Evolutionary conservation across 2,329 filamentous ascomycete genomes (phyloP).

Genomic region (Cucurbitaria berberidis): DNA sequence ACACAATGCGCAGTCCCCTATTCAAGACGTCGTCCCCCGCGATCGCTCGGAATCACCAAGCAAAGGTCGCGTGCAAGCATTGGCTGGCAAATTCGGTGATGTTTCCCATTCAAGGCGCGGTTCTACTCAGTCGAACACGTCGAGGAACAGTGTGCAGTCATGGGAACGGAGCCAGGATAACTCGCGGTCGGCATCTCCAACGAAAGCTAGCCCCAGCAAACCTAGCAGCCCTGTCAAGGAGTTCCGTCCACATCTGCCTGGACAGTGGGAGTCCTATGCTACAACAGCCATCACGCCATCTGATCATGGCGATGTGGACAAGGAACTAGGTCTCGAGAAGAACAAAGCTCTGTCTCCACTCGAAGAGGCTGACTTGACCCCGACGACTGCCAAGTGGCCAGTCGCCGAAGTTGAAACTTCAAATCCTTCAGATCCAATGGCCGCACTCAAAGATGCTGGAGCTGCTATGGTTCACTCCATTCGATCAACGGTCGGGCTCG

Average conservation of each 20-base stretch:
- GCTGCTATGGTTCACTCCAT: slow-evolving; percentile 57
- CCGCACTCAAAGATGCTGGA: slow-evolving; percentile 55
- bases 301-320: slow-evolving; percentile 39
- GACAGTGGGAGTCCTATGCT: slow-evolving; percentile 60
- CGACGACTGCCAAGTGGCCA: slow-evolving; percentile 46
- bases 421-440: slow-evolving; percentile 44
- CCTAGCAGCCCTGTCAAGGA: slow-evolving; percentile 46
- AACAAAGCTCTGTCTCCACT: slow-evolving; percentile 18
- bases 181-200: slow-evolving; percentile 42
- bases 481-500: slow-evolving; percentile 45
- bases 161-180: slow-evolving; percentile 49
- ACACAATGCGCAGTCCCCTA: slow-evolving; percentile 35
- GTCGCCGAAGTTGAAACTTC: slow-evolving; percentile 28
- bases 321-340: slow-evolving; percentile 23
- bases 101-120: slow-evolving; percentile 54
- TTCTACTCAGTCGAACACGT: slow-evolving; percentile 53
- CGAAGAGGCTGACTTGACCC: slow-evolving; percentile 42
- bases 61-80: slow-evolving; percentile 58
- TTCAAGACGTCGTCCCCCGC: slow-evolving; percentile 37
- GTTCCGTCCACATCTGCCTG: slow-evolving; percentile 60
- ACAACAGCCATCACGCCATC: slow-evolving; percentile 47
- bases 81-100: slow-evolving; percentile 58
- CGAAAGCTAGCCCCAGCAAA: slow-evolving; percentile 34
- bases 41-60: slow-evolving; percentile 53
- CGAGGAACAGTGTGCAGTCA: slow-evolving; percentile 48